These are phyloP conservation scores for Aquilaria agallochum DNA, from an alignment of 441 rosid genomes.

Conservation along the genomic window DNA sequence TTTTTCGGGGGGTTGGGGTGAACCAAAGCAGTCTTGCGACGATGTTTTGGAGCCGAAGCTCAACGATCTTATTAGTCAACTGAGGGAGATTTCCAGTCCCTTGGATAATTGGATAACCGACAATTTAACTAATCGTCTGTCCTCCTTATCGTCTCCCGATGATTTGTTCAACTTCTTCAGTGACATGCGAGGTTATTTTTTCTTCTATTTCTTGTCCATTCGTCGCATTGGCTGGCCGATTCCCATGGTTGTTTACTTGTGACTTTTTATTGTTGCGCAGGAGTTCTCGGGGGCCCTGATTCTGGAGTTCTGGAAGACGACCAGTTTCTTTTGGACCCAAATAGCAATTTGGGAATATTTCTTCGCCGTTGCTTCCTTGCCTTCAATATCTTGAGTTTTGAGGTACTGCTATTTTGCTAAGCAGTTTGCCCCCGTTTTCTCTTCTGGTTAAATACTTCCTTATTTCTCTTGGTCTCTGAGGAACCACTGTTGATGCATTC, in stretches of 20 bases:
- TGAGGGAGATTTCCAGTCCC: slow-evolving; percentile 60
- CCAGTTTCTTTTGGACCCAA: slow-evolving; percentile 82
- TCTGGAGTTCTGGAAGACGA: slow-evolving; percentile 65
- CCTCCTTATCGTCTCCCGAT: slow-evolving; percentile 71
- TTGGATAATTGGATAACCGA: slow-evolving; percentile 69
- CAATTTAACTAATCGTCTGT: slow-evolving; percentile 54
- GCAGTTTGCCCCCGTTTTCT: slow-evolving; percentile 1
- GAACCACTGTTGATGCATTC: slow-evolving; percentile 4
- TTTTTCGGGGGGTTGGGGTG: not conserved
- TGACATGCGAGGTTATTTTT: slow-evolving; percentile 71
- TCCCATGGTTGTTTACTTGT: not conserved
- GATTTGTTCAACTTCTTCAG: slow-evolving; percentile 74
- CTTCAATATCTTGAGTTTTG: slow-evolving; percentile 72
- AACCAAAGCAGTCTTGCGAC: slow-evolving; percentile 56
- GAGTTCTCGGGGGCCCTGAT: slow-evolving; percentile 68
- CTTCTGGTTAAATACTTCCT: not conserved
- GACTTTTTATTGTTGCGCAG: slow-evolving; percentile 27
- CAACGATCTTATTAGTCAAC: slow-evolving; percentile 59
- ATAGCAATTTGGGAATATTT: slow-evolving; percentile 77
- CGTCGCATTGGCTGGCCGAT: not conserved
- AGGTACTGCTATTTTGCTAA: slow-evolving; percentile 43
- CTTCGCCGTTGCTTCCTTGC: slow-evolving; percentile 86
- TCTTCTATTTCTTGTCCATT: not conserved
- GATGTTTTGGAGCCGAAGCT: slow-evolving; percentile 79
- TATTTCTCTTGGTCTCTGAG: not conserved